These are phyloP conservation scores for Macadamia integrifolia DNA, from an alignment of 164 flowering plant genomes.

Conservation along the genomic window DNA sequence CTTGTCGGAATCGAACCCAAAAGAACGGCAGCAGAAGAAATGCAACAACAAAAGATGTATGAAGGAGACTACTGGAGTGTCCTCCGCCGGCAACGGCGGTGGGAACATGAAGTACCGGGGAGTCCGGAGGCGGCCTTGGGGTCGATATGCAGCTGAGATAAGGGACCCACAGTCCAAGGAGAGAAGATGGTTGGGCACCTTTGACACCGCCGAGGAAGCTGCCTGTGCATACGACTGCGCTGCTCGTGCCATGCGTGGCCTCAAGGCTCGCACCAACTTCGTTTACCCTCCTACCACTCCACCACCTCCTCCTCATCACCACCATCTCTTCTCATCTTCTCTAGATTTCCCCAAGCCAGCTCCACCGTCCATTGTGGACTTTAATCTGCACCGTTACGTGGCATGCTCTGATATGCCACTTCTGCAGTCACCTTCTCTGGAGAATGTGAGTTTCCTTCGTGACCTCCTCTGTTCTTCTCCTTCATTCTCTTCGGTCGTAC, in stretches of 20 bases:
- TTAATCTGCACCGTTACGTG: slow-evolving; percentile 11
- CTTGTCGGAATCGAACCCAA: slow-evolving; percentile 7
- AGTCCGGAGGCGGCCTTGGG: slow-evolving; percentile 92
- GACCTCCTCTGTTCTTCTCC: slow-evolving; percentile 28
- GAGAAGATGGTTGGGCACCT: slow-evolving; percentile 87
- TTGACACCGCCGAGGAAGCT: slow-evolving; percentile 94
- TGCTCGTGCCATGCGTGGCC: slow-evolving; percentile 82
- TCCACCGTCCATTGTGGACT: not conserved
- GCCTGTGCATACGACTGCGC: slow-evolving; percentile 94
- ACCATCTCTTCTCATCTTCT: slow-evolving; percentile 1
- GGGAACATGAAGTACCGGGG: slow-evolving; percentile 64
- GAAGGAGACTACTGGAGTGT: not conserved
- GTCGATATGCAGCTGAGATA: slow-evolving; percentile 91
- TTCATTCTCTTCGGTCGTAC: not conserved
- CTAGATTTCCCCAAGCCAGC: slow-evolving; percentile 17
- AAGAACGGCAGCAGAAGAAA: slow-evolving; percentile 3
- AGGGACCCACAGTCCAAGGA: slow-evolving; percentile 85
- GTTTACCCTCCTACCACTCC: slow-evolving; percentile 38
- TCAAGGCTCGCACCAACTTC: slow-evolving; percentile 82
- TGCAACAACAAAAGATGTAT: slow-evolving; percentile 5
- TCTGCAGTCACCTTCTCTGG: not conserved
- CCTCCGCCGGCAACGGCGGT: not conserved
- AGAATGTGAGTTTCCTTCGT: slow-evolving; percentile 34
- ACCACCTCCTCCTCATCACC: not conserved
- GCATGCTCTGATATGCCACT: slow-evolving; percentile 14